Evolutionary conservation across 176 grass and related monocot genomes (phyloP).

Genomic region (Eremochloa ophiuroides): DNA sequence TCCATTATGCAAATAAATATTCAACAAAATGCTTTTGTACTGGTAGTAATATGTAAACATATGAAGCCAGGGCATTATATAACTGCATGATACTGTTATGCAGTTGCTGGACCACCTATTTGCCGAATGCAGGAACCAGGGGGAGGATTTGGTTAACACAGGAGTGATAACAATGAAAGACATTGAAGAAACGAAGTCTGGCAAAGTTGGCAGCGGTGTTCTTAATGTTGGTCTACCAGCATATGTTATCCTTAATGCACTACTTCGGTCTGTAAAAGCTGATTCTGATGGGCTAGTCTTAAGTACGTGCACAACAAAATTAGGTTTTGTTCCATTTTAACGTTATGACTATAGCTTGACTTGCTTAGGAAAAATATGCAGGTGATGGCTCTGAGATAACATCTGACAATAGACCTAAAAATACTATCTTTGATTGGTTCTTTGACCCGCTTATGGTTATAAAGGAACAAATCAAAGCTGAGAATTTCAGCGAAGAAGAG

Average conservation of each 20-base stretch:
- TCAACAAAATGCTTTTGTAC: background rate
- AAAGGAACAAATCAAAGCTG: slow-evolving; percentile 92
- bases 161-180: slow-evolving; percentile 69
- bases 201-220: slow-evolving; percentile 62
- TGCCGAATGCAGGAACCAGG: slow-evolving; percentile 60
- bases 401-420: slow-evolving; percentile 75
- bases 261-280: slow-evolving; percentile 65
- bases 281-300: slow-evolving; percentile 63
- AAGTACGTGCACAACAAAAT: slow-evolving; percentile 47
- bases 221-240: slow-evolving; percentile 86
- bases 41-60: background rate
- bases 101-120: slow-evolving; percentile 86
- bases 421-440: slow-evolving; percentile 76
- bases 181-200: slow-evolving; percentile 77
- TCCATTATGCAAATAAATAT: background rate
- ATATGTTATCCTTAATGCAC: slow-evolving; percentile 81
- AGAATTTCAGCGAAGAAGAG: slow-evolving; percentile 73
- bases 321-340: background rate
- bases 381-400: slow-evolving; percentile 75
- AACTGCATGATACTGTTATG: slow-evolving; percentile 21
- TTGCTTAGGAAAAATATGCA: slow-evolving; percentile 29
- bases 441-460: slow-evolving; percentile 92
- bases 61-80: slow-evolving; percentile 1
- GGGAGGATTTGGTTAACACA: slow-evolving; percentile 66
- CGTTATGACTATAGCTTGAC: background rate